Percentiles rank a stretch among this genome's conserved stretches.
These are phyloP conservation scores for Kwoniella sp. DNA, from an alignment of 768 basidiomycete species.

Conservation along the genomic window DNA sequence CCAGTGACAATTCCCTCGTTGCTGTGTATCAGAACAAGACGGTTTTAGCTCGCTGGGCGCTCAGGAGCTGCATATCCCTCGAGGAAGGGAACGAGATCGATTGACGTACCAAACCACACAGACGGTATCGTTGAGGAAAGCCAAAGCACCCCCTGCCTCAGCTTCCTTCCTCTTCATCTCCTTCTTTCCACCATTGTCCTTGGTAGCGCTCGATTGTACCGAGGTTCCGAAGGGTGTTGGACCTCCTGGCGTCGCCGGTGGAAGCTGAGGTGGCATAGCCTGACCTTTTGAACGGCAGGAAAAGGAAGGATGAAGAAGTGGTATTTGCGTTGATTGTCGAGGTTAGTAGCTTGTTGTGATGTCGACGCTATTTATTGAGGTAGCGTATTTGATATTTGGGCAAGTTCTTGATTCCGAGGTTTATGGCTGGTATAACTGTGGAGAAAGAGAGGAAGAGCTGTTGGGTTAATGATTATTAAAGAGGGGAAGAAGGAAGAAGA, in stretches of 20 bases:
- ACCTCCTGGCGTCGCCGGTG: not conserved
- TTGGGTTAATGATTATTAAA: not conserved
- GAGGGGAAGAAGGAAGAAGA: not conserved
- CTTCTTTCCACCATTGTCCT: not conserved
- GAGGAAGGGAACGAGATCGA: not conserved
- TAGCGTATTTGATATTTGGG: no score
- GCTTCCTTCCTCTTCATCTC: conserved; percentile 3
- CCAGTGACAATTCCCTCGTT: conserved; percentile 8
- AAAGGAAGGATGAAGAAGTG: no score
- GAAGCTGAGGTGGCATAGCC: not conserved
- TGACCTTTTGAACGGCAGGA: no score
- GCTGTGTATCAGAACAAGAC: not conserved
- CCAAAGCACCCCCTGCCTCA: conserved; percentile 10
- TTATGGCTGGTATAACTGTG: no score
- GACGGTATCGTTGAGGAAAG: conserved; percentile 31
- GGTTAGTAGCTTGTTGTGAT: no score
- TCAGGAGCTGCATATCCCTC: no score
- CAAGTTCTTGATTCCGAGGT: no score
- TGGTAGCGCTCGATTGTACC: not conserved
- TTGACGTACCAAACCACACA: conserved; percentile 31
- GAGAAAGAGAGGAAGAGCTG: not conserved
- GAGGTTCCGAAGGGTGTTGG: not conserved
- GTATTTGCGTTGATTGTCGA: no score
- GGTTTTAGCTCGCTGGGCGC: no score
- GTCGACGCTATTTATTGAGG: no score